A percentile compares a stretch with the other conserved stretches of the same genome.
Conservation (phyloP, 768 basidiomycete genomes). For the Kondoa malvinella region DNA sequence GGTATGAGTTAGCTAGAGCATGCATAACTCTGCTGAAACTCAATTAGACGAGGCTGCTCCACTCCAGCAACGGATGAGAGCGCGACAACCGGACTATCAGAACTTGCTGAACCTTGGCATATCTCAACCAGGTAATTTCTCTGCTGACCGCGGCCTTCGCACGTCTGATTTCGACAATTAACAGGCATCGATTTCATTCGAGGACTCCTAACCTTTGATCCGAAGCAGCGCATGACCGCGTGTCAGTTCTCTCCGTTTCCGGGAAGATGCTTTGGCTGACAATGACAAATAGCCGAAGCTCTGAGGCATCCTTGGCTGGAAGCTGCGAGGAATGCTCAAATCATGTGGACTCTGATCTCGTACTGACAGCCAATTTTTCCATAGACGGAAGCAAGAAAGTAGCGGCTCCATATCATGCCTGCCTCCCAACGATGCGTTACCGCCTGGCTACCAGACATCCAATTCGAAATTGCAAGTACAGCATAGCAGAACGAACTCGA, state of each 20-base stretch:
- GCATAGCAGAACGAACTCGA: background rate
- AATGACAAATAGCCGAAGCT: conserved; percentile 40
- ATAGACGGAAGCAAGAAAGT: background rate
- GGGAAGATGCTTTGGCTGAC: too few species aligned
- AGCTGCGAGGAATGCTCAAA: background rate
- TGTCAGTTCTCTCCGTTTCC: conserved; percentile 14
- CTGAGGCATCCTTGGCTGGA: conserved; percentile 61
- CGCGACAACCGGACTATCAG: conserved; percentile 48
- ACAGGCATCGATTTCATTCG: conserved; percentile 52
- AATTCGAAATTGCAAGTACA: background rate
- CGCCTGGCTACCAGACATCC: background rate
- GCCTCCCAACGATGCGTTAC: background rate
- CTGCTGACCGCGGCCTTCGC: too few species aligned
- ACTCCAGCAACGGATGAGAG: conserved; percentile 45
- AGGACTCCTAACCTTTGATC: conserved; percentile 48
- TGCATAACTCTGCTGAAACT: background rate
- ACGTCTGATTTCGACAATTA: background rate
- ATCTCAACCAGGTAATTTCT: conserved; percentile 39
- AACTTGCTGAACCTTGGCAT: conserved; percentile 36
- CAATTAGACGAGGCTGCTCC: conserved; percentile 39
- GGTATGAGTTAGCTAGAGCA: conserved; percentile 1
- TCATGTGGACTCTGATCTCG: background rate
- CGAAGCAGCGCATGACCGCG: conserved; percentile 52
- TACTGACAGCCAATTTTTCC: background rate
- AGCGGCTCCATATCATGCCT: background rate